Evolutionary conservation across 2,329 filamentous ascomycete genomes (phyloP), one percentile per base, ranked within the genome.

Genomic region (Xylariaceae sp.): DNA sequence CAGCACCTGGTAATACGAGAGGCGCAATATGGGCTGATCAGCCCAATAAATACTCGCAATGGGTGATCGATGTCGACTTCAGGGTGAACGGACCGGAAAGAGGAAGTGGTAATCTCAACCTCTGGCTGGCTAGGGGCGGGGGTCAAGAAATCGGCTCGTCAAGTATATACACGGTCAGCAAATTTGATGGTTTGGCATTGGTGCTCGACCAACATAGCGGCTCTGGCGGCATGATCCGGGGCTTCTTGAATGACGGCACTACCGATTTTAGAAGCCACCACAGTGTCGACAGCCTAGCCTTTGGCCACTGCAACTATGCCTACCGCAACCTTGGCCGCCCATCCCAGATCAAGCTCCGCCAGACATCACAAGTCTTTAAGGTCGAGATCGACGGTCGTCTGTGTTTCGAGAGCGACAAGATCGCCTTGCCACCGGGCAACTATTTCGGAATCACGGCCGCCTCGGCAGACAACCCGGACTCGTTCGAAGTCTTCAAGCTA

Each of bases 301-400:
- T 99, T 72, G 95, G 92, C 14, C 91, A 96, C 75, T 99, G 95
- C 79, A 84, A 88, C 68, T 95, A 95, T 73, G 75, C 85, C 44
- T 99, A 97, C 79, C 89, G 95, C 65, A 99, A 99, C 75, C 82
- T 96, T 20, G 95, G 95, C 18, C 85, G 89, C 4, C 89, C 92
- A 16, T 92, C 90, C 45, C 85, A 89, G 67, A 75, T 99, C 69
- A 89, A 89, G 73, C 72, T 99, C 69, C 77, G 76, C 55, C 89
- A 90, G 69, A 83, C 83, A 18, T 74, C 79, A 43, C 79, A 79
- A 43, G 79, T 78, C 51, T 89, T 99, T 70, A 83, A 86, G 64
- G 93, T 99, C 55, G 84, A 88, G 50, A 80, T 98, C 29, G 95
- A 98, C 71, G 88, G 88, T 56, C 80, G 82, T 50, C 77, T 84